phyloP scores from a whole-genome alignment of 2,329 filamentous ascomycete genomes.

The Ceratocystis eucalypticola region DNA sequence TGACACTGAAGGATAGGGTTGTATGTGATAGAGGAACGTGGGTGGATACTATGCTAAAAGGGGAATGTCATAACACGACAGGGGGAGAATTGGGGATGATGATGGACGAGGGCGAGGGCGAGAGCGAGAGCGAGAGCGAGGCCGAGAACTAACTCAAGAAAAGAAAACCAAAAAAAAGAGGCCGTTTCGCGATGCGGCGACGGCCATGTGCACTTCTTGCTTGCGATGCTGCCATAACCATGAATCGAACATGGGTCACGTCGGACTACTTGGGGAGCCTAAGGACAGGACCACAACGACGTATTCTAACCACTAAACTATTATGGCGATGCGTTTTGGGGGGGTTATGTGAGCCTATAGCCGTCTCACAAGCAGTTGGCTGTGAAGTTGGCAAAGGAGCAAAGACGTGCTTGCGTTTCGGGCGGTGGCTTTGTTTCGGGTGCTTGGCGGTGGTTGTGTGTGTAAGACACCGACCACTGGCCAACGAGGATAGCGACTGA shows the following conservation, averaged over 20 bases:
- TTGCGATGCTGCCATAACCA: constrained; percentile 10
- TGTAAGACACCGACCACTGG: not conserved
- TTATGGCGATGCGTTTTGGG: not conserved
- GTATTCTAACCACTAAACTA: constrained; percentile 17
- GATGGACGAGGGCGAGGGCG: not conserved
- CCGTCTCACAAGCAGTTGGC: not conserved
- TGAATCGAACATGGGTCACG: constrained; percentile 19
- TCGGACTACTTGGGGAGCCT: not conserved
- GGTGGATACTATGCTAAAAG: not conserved
- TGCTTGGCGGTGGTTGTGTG: not conserved
- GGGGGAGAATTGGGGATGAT: not conserved
- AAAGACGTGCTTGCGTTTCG: not conserved
- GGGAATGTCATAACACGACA: not conserved
- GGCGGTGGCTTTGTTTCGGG: not conserved
- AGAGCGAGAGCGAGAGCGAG: not conserved
- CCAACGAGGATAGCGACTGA: not conserved
- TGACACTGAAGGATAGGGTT: no score
- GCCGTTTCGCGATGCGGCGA: not conserved
- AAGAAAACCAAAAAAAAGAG: not conserved
- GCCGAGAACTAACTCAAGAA: not conserved
- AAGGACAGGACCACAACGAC: constrained; percentile 13
- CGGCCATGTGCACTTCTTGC: no score
- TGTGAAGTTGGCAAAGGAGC: not conserved
- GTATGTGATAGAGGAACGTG: not conserved
- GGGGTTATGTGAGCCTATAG: not conserved